These are phyloP conservation scores for Annulohypoxylon maeteangense DNA, from an alignment of 495 filamentous ascomycete species.

Conservation along the genomic window DNA sequence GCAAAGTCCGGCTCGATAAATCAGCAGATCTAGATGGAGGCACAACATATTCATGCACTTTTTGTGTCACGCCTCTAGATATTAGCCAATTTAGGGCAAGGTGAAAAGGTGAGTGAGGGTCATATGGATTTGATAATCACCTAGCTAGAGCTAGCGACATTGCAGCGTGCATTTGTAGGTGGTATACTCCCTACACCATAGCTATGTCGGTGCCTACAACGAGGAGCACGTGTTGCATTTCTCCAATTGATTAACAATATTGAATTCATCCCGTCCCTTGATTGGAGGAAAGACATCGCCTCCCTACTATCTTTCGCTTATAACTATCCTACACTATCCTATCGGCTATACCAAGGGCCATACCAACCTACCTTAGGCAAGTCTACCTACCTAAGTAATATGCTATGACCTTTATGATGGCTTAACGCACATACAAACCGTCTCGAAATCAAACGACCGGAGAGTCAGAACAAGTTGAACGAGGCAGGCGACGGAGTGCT, in stretches of 20 bases:
- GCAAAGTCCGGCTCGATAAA: slow-evolving; percentile 37
- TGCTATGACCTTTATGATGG: slow-evolving; percentile 10
- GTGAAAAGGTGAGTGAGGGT: slow-evolving; percentile 13
- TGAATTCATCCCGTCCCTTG: background rate
- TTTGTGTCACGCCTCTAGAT: slow-evolving; percentile 9
- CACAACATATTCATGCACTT: slow-evolving; percentile 14
- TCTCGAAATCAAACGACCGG: slow-evolving; percentile 20
- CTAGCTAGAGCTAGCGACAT: background rate
- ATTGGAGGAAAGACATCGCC: background rate
- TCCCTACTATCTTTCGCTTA: background rate
- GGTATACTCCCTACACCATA: slow-evolving; percentile 1
- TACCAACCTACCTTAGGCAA: background rate
- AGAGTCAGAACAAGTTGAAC: slow-evolving; percentile 11
- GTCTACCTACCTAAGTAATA: background rate
- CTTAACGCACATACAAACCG: slow-evolving; percentile 20
- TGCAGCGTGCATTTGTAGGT: too few relatives aligned
- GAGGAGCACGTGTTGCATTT: slow-evolving; percentile 6
- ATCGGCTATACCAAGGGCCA: slow-evolving; percentile 1
- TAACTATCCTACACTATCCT: background rate
- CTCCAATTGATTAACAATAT: slow-evolving; percentile 1
- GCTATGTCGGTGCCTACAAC: background rate
- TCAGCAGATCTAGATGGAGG: slow-evolving; percentile 29
- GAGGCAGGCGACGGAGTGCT: slow-evolving; percentile 12
- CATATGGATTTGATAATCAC: slow-evolving; percentile 12
- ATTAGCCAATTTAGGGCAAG: background rate